A percentile compares a stretch with the other conserved stretches of the same genome.
Evolutionary conservation across 129 eudicot genomes (phyloP).

Genomic region (Chrysanthemum seticuspe): DNA sequence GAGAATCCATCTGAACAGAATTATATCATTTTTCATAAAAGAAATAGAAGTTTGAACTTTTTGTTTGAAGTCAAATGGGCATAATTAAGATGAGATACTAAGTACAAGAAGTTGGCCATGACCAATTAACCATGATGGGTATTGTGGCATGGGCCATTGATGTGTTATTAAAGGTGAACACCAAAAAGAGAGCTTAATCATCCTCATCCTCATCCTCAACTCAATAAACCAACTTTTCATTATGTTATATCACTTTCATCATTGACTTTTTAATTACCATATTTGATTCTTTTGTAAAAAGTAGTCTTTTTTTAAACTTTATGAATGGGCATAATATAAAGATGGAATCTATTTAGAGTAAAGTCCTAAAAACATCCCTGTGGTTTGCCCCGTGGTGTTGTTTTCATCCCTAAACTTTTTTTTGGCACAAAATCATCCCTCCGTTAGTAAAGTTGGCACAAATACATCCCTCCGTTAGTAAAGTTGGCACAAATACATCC

Average conservation of each 20-base stretch:
- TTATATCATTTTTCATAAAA: constrained; percentile 1
- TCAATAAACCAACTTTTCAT: constrained; percentile 27
- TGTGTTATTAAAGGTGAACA: constrained; percentile 25
- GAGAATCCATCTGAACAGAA: background rate
- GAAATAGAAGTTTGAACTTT: background rate
- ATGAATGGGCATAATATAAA: background rate
- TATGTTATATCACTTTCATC: constrained; percentile 20
- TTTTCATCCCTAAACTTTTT: too few relatives aligned
- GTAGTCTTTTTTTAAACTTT: background rate
- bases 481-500: too few relatives aligned
- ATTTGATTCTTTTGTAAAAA: background rate
- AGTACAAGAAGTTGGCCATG: constrained; percentile 16
- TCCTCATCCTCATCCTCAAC: constrained; percentile 23
- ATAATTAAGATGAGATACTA: background rate
- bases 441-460: too few relatives aligned
- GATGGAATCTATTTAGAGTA: background rate
- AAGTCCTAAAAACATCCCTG: too few relatives aligned
- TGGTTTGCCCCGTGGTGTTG: too few relatives aligned
- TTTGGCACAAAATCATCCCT: too few relatives aligned
- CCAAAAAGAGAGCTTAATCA: constrained; percentile 1
- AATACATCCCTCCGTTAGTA: too few relatives aligned
- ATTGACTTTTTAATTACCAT: constrained; percentile 9
- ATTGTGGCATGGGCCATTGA: constrained; percentile 27
- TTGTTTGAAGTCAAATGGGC: constrained; percentile 7
- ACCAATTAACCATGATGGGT: constrained; percentile 18